Evolutionary conservation across 2,329 filamentous ascomycete genomes (phyloP), one percentile per base, ranked within the genome.

Genomic region (Aspergillus spinulosporus): DNA sequence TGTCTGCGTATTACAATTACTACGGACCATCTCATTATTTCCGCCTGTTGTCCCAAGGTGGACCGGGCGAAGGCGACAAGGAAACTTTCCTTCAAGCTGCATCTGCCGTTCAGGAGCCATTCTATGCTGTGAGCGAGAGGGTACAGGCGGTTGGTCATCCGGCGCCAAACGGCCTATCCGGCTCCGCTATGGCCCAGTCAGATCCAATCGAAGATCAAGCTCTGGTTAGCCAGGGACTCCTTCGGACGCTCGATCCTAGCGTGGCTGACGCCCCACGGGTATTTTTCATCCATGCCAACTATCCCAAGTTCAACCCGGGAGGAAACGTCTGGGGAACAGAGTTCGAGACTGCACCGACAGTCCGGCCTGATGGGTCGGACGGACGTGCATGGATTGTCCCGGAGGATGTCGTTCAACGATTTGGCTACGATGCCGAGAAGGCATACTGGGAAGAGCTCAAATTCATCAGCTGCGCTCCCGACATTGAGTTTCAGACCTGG

Each of bases 381-480:
- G 66, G 68, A 49, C 70, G 72, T 12, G 71, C 71, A 43, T 76
- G 74, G 74, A 68, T 66, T 2, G 65, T 67, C 11, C 67, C 69
- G 0, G 63, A 68, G 8, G 68, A 74, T 0, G 69, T 67, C 4
- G 57, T 76, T 11, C 59, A 58, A 15, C 64, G 71, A 8, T 72
- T 77, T 49, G 75, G 74, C 29, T 71, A 70, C 54, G 74, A 77
- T 54, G 66, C 67, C 3, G 74, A 77, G 57, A 69, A 61, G 47
- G 64, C 64, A 4, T 73, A 75, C 43, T 77, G 74, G 74, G 70
- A 72, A 47, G 74, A 75, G 53, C 69, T 76, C 51, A 74, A 71
- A 51, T 71, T 63, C 61, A 71, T 74, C 11, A 73, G 72, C 49
- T 77, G 75, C 58, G 62, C 72, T 32, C 64, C 72, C 2, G 71